phyloP scores from a whole-genome alignment of 2,329 filamentous ascomycete genomes.

The Penicillium concentricum region DNA sequence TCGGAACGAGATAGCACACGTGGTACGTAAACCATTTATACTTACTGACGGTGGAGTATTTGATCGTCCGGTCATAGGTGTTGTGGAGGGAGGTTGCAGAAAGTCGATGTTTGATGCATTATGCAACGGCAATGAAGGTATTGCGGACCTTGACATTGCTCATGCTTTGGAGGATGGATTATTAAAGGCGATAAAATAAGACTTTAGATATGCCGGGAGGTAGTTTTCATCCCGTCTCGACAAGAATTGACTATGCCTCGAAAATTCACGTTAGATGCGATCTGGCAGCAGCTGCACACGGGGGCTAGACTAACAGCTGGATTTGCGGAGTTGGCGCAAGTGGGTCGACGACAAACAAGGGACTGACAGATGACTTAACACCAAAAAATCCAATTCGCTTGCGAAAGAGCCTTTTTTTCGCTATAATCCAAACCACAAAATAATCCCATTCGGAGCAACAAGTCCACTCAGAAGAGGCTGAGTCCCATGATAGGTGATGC shows the following conservation, averaged over 20 bases:
- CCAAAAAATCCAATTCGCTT: conserved; percentile 2
- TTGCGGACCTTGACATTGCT: conserved; percentile 63
- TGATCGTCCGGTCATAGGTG: conserved; percentile 29
- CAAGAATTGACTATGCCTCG: conserved; percentile 11
- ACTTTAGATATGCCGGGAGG: conserved; percentile 17
- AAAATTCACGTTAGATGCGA: conserved; percentile 32
- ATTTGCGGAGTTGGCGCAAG: conserved; percentile 9
- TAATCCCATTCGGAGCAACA: conserved; percentile 3
- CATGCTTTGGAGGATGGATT: conserved; percentile 36
- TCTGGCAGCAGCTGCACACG: conserved; percentile 26
- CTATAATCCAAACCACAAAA: conserved; percentile 1
- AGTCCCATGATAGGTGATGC: conserved; percentile 27
- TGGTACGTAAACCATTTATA: neutral
- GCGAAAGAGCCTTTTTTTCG: neutral
- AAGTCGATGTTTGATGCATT: conserved; percentile 44
- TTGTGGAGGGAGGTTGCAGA: conserved; percentile 30
- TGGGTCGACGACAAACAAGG: neutral
- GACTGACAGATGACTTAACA: neutral
- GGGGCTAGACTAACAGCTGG: conserved; percentile 11
- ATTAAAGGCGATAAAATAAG: conserved; percentile 5
- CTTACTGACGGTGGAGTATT: conserved; percentile 37
- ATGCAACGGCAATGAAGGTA: conserved; percentile 59
- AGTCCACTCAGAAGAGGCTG: conserved; percentile 16
- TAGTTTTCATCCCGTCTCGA: conserved; percentile 30
- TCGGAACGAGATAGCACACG: no score